Evolutionary conservation across 176 grass and related monocot genomes (phyloP).

Genomic region (Canna indica): DNA sequence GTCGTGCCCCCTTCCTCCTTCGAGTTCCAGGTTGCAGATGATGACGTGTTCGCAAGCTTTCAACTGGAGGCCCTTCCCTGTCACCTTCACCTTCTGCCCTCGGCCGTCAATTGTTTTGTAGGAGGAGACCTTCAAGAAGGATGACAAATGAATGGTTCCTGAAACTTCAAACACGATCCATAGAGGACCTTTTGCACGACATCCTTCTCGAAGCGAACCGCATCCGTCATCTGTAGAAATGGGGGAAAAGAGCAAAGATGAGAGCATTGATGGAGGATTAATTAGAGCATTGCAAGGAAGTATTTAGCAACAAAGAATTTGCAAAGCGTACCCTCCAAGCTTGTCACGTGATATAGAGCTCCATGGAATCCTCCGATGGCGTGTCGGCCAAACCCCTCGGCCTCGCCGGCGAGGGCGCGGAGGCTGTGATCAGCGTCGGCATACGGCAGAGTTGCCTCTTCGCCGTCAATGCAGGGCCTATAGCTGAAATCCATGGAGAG

Average conservation of each 20-base stretch:
- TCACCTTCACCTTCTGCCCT: conserved; percentile 40
- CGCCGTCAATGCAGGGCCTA: not conserved
- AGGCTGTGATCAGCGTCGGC: not conserved
- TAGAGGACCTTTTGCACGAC: conserved; percentile 33
- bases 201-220: conserved; percentile 61
- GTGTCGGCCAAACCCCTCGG: conserved; percentile 48
- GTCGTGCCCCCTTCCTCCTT: conserved; percentile 55
- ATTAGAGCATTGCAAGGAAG: not conserved
- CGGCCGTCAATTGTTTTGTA: conserved; percentile 64
- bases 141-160: conserved; percentile 51
- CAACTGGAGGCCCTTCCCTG: conserved; percentile 43
- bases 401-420: conserved; percentile 23
- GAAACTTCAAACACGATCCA: conserved; percentile 97
- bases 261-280: not conserved
- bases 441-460: not conserved
- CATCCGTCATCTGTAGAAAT: conserved; percentile 43
- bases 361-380: conserved; percentile 47
- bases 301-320: too few relatives aligned
- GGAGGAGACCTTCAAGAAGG: conserved; percentile 41
- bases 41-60: conserved; percentile 68
- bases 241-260: not conserved
- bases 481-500: not conserved
- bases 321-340: conserved; percentile 31
- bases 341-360: conserved; percentile 43
- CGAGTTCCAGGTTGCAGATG: conserved; percentile 58